These are phyloP conservation scores for Selaginella moellendorffii DNA, from an alignment of 75 land plant genomes.

Conservation along the genomic window DNA sequence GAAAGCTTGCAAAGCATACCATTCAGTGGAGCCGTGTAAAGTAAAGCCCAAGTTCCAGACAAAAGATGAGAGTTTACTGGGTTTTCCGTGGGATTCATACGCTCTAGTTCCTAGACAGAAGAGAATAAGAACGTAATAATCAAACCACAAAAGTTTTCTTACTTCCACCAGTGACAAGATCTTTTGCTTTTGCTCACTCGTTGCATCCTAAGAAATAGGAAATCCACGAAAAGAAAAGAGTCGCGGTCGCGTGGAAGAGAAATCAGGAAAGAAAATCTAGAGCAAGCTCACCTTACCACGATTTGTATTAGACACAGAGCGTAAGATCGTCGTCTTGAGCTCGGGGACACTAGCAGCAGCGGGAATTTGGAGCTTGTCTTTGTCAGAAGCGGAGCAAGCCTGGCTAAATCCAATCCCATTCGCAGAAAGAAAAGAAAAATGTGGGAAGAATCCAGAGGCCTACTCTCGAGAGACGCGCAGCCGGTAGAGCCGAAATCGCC, in stretches of 20 bases:
- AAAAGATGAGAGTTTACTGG: conserved; percentile 27
- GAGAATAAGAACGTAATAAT: neutral
- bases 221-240: neutral
- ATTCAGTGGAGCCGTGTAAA: conserved; percentile 34
- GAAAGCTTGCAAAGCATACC: conserved; percentile 15
- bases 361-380: no score
- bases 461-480: no score
- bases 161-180: conserved; percentile 21
- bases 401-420: no score
- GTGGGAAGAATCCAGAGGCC: no score
- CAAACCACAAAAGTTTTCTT: neutral
- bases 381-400: no score
- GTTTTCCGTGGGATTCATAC: conserved; percentile 17
- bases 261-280: conserved; percentile 11
- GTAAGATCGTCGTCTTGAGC: conserved; percentile 20
- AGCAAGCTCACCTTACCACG: conserved; percentile 29
- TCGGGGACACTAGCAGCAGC: conserved; percentile 3
- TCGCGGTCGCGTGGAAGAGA: neutral
- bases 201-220: conserved; percentile 14
- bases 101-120: conserved; percentile 28
- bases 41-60: conserved; percentile 31
- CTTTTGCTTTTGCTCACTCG: conserved; percentile 16
- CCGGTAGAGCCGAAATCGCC: no score
- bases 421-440: no score
- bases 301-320: conserved; percentile 28